Percentiles rank a stretch among this genome's conserved stretches.
phyloP scores from a whole-genome alignment of 495 filamentous ascomycete genomes.

The Geopyxis carbonaria region DNA sequence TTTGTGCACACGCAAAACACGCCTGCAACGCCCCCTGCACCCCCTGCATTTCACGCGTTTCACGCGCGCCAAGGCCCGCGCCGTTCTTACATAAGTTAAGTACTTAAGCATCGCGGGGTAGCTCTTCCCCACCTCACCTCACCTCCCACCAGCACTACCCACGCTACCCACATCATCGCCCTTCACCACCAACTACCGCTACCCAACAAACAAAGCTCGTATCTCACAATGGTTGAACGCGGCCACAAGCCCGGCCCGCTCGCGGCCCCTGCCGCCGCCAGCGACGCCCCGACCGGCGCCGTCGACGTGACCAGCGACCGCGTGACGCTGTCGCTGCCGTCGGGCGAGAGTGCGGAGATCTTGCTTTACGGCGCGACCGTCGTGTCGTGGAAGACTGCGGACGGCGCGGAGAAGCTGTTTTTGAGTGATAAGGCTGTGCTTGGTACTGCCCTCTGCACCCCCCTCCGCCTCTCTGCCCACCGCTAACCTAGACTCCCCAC shows the following conservation, averaged over 20 bases:
- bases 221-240: constrained; percentile 54
- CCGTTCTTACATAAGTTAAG: too few species aligned
- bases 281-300: constrained; percentile 14
- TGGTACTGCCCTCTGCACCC: constrained; percentile 23
- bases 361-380: constrained; percentile 86
- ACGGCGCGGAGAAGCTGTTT: constrained; percentile 75
- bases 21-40: too few species aligned
- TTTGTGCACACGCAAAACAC: too few species aligned
- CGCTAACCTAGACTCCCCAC: background rate
- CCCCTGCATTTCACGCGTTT: too few species aligned
- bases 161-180: too few species aligned
- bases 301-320: constrained; percentile 43
- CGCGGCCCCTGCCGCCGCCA: constrained; percentile 33
- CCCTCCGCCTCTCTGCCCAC: constrained; percentile 29
- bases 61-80: too few species aligned
- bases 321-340: constrained; percentile 39
- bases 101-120: too few species aligned
- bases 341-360: constrained; percentile 71
- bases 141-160: too few species aligned
- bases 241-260: constrained; percentile 66
- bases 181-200: too few species aligned
- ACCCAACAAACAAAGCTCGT: background rate
- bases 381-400: constrained; percentile 70
- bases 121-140: too few species aligned
- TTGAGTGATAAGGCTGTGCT: constrained; percentile 56